These are phyloP conservation scores for Avena sativa DNA, from an alignment of 176 grass and related monocot genomes.

Conservation along the genomic window DNA sequence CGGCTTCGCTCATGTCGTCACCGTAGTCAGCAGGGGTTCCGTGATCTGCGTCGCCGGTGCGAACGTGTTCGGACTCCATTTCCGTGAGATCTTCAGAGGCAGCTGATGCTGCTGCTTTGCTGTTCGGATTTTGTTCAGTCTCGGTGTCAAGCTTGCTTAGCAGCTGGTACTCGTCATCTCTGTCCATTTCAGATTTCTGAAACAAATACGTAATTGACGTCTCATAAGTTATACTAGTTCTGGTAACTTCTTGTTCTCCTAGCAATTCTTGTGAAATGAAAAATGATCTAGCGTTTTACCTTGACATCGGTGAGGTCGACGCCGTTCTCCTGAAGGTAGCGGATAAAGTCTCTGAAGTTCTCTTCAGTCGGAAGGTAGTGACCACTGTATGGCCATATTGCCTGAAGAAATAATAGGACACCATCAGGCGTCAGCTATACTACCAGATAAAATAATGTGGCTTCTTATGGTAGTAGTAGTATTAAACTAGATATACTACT, in stretches of 20 bases:
- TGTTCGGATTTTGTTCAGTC: background rate
- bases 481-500: background rate
- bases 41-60: background rate
- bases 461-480: background rate
- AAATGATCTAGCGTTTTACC: slow-evolving; percentile 45
- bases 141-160: slow-evolving; percentile 22
- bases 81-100: slow-evolving; percentile 17
- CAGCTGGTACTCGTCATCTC: slow-evolving; percentile 69
- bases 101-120: background rate
- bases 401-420: slow-evolving; percentile 56
- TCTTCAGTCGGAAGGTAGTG: slow-evolving; percentile 90
- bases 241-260: background rate
- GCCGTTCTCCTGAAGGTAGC: slow-evolving; percentile 60
- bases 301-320: slow-evolving; percentile 65
- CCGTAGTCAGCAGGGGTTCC: background rate
- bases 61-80: slow-evolving; percentile 22
- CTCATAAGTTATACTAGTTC: background rate
- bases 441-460: background rate
- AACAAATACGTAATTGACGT: background rate
- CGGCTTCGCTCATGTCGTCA: slow-evolving; percentile 51
- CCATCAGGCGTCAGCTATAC: slow-evolving; percentile 30
- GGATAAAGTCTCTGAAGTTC: slow-evolving; percentile 82
- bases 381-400: slow-evolving; percentile 91
- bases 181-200: slow-evolving; percentile 65
- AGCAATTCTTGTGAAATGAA: background rate